Evolutionary conservation across 2,329 filamentous ascomycete genomes (phyloP), one percentile per base, ranked within the genome.

Genomic region (Capronia coronata): DNA sequence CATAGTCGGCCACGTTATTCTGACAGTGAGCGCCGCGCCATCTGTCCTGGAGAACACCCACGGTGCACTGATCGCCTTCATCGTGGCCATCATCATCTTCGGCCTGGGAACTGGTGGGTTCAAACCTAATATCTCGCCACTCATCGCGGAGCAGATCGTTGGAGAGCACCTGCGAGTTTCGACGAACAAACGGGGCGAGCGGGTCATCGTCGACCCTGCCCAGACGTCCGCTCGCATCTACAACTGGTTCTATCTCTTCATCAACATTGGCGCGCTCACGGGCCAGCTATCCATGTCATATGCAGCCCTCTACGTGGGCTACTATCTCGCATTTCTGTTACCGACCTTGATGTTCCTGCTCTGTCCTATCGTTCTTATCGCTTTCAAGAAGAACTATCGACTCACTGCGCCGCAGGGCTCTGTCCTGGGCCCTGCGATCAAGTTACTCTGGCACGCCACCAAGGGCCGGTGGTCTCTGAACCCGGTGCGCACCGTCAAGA

Each of bases 81-180:
- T 60, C 5, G 29, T 55, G 3, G 60, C 61, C 4, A 65, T 69
- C 59, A 47, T 66, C 2, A 51, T 71, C 8, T 64, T 72, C 22
- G 68, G 63, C 3, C 41, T 72, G 4, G 69, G 68, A 1, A 63
- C 84, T 0, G 86, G 86, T 54, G 84, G 86, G 61, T 88, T 89
- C 77, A 90, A 90, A 72, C 78, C 83, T 55, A 90, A 89, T 62
- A 84, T 90, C 34, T 81, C 82, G 0, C 82, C 83, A 0, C 69
- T 86, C 18, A 77, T 87, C 48, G 83, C 83, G 16, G 84, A 87
- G 61, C 84, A 87, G 66, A 82, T 83, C 64, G 73, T 71, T 25
- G 76, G 80, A 49, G 75, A 71, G 2, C 76, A 73, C 52, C 75
- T 80, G 56, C 75, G 73, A 18, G 19, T 21, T 8, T 11, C 25